These are phyloP conservation scores for Cyberlindnera maclurae DNA, from an alignment of 805 yeast genomes.

Conservation along the genomic window DNA sequence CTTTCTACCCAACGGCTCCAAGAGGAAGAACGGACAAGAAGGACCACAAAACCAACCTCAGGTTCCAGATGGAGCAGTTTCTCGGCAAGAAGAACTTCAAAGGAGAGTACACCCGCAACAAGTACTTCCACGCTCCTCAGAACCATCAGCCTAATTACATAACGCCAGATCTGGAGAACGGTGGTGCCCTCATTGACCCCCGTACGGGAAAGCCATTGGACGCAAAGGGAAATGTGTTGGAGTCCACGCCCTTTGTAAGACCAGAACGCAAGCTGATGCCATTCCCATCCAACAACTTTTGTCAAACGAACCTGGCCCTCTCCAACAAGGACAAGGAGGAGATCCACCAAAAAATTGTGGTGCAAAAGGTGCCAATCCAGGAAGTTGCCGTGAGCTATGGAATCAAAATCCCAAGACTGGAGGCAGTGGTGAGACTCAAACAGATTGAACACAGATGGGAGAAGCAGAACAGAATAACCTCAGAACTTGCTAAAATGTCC, in stretches of 20 bases:
- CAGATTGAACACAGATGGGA: constrained; percentile 59
- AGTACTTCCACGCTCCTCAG: constrained; percentile 60
- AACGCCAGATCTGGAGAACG: constrained; percentile 43
- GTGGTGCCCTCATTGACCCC: constrained; percentile 29
- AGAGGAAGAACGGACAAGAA: constrained; percentile 34
- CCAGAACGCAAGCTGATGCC: constrained; percentile 47
- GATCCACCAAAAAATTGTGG: constrained; percentile 50
- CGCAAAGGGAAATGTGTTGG: constrained; percentile 13
- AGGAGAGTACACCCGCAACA: constrained; percentile 75
- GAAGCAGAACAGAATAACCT: constrained; percentile 40
- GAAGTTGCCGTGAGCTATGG: constrained; percentile 75
- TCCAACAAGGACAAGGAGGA: constrained; percentile 50
- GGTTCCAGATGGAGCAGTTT: constrained; percentile 61
- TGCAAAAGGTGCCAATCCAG: constrained; percentile 52
- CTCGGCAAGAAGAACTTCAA: constrained; percentile 79
- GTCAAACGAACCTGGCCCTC: constrained; percentile 59
- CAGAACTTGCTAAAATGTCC: constrained; percentile 55
- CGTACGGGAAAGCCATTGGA: constrained; percentile 26
- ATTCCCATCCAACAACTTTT: constrained; percentile 68
- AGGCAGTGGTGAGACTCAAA: constrained; percentile 72
- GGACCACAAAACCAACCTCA: constrained; percentile 45
- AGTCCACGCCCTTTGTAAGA: constrained; percentile 5
- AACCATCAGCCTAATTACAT: constrained; percentile 70
- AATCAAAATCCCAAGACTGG: constrained; percentile 76
- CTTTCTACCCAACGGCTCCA: constrained; percentile 40